These are phyloP conservation scores for Lactifluus hygrophoroides DNA, from an alignment of 768 basidiomycete genomes.

Conservation along the genomic window DNA sequence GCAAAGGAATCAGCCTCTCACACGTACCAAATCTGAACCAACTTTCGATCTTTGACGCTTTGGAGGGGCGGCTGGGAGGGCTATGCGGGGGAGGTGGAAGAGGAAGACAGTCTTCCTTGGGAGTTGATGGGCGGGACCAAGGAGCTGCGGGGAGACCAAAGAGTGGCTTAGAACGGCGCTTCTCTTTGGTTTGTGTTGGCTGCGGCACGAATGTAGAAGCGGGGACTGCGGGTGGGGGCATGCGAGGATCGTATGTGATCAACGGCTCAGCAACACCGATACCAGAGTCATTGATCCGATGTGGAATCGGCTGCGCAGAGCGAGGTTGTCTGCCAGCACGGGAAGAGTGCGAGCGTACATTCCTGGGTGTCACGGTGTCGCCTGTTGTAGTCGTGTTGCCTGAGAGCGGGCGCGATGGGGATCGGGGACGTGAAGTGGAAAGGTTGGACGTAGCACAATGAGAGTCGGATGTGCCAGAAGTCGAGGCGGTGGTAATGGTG, in stretches of 20 bases:
- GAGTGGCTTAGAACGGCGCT: conserved; percentile 34
- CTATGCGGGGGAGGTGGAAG: not conserved
- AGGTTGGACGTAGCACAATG: conserved; percentile 23
- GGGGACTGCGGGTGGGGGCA: conserved; percentile 19
- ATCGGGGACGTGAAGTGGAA: conserved; percentile 41
- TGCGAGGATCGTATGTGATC: conserved; percentile 17
- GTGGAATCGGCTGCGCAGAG: not conserved
- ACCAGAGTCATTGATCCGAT: conserved; percentile 12
- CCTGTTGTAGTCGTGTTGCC: conserved; percentile 56
- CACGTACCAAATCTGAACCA: conserved; percentile 14
- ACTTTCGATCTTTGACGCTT: conserved; percentile 8
- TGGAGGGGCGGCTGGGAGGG: not conserved
- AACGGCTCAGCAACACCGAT: conserved; percentile 9
- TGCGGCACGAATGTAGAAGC: conserved; percentile 19
- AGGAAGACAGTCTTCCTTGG: not conserved
- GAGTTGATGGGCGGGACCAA: conserved; percentile 6
- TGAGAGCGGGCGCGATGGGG: conserved; percentile 53
- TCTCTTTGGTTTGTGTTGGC: conserved; percentile 26
- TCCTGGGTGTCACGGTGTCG: conserved; percentile 44
- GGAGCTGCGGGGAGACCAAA: conserved; percentile 28
- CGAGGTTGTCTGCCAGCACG: conserved; percentile 9
- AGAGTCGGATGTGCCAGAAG: conserved; percentile 19
- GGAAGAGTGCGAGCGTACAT: conserved; percentile 12
- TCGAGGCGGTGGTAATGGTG: conserved; percentile 15
- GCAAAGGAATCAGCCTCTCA: not conserved